These are phyloP conservation scores for Cladosporium sp. DNA, from an alignment of 2,329 filamentous ascomycete genomes.

Conservation along the genomic window DNA sequence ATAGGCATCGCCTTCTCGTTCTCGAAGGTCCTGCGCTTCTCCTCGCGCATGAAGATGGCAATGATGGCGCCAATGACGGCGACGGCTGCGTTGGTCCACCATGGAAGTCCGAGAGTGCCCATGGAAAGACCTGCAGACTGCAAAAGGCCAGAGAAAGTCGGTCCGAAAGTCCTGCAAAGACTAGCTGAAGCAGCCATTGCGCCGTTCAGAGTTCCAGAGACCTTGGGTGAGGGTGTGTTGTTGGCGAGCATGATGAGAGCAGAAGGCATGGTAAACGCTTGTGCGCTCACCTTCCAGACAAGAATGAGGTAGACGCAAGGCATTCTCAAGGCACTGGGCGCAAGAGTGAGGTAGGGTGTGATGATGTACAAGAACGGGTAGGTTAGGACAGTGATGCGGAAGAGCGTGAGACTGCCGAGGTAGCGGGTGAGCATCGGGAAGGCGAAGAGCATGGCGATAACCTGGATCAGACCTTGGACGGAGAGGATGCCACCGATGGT, in stretches of 20 bases:
- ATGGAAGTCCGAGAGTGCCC: slow-evolving; percentile 84
- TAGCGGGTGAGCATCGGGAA: slow-evolving; percentile 76
- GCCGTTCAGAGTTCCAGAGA: slow-evolving; percentile 90
- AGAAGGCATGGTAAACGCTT: slow-evolving; percentile 87
- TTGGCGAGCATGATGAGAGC: slow-evolving; percentile 88
- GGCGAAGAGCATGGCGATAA: slow-evolving; percentile 79
- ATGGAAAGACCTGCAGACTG: slow-evolving; percentile 77
- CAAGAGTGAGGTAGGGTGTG: slow-evolving; percentile 84
- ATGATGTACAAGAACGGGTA: slow-evolving; percentile 88
- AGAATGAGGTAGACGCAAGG: slow-evolving; percentile 74
- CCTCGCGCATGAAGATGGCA: slow-evolving; percentile 65
- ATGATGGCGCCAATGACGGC: slow-evolving; percentile 73
- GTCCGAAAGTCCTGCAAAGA: slow-evolving; percentile 82
- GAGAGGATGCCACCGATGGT: slow-evolving; percentile 86
- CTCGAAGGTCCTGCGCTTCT: slow-evolving; percentile 31
- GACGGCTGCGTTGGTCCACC: slow-evolving; percentile 85
- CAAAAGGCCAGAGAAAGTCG: slow-evolving; percentile 80
- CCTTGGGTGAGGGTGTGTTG: slow-evolving; percentile 76
- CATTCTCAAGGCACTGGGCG: slow-evolving; percentile 71
- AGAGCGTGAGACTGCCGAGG: slow-evolving; percentile 77
- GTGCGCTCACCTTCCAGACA: slow-evolving; percentile 89
- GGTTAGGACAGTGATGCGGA: slow-evolving; percentile 74
- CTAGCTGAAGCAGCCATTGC: slow-evolving; percentile 89
- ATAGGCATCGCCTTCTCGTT: slow-evolving; percentile 29
- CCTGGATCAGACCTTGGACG: slow-evolving; percentile 84